These are phyloP conservation scores for Rhizopus stolonifer DNA, from an alignment of 371 early-diverging fungal genomes.

Conservation along the genomic window DNA sequence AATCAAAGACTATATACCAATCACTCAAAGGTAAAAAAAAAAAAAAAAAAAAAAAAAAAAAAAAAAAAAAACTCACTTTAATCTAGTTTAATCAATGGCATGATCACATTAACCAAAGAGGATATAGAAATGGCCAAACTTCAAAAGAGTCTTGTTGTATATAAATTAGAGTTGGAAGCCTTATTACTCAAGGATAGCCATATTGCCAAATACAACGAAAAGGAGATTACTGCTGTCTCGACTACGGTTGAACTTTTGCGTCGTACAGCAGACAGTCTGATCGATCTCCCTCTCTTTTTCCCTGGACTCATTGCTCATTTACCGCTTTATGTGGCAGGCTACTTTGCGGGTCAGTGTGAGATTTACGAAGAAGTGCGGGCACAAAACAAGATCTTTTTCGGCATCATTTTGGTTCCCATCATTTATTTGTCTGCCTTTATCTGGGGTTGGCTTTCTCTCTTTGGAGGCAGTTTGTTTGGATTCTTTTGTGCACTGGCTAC, in stretches of 20 bases:
- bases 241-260: conserved; percentile 41
- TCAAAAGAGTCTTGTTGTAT: conserved; percentile 41
- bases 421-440: conserved; percentile 43
- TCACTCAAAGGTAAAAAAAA: conserved; percentile 49
- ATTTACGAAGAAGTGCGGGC: conserved; percentile 58
- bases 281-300: conserved; percentile 55
- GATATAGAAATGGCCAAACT: conserved; percentile 34
- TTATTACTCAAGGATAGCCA: conserved; percentile 40
- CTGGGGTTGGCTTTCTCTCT: conserved; percentile 44
- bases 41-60: background rate
- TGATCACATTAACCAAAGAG: conserved; percentile 25
- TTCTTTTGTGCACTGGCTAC: conserved; percentile 42
- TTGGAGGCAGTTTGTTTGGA: conserved; percentile 44
- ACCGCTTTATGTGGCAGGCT: conserved; percentile 55
- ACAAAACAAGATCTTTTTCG: conserved; percentile 55
- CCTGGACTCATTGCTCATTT: conserved; percentile 55
- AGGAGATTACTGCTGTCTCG: conserved; percentile 39
- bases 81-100: conserved; percentile 45
- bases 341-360: conserved; percentile 47
- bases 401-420: conserved; percentile 39
- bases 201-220: conserved; percentile 52
- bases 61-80: too few relatives aligned
- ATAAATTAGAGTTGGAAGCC: conserved; percentile 41
- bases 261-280: conserved; percentile 36
- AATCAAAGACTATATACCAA: conserved; percentile 49